Evolutionary conservation across 805 yeast species (phyloP).

Genomic region (Sungouiozyma intestinalis): DNA sequence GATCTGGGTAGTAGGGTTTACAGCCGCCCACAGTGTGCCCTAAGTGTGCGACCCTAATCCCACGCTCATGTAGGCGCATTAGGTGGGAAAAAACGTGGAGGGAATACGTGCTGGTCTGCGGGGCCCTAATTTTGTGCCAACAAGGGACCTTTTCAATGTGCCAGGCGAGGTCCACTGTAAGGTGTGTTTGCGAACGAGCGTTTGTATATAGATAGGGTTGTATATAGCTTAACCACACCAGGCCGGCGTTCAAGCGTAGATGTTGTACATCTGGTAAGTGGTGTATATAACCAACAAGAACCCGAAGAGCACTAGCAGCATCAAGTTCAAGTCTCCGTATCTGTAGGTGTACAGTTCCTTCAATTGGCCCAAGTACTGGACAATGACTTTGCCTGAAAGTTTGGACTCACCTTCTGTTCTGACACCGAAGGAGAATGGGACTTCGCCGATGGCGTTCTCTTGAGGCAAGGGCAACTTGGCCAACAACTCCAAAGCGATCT

Average conservation of each 20-base stretch:
- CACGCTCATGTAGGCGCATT: no score
- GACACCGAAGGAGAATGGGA: conserved; percentile 42
- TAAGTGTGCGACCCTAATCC: no score
- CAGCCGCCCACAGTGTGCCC: no score
- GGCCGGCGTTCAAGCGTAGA: conserved; percentile 11
- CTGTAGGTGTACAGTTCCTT: conserved; percentile 38
- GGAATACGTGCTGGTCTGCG: no score
- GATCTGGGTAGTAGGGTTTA: no score
- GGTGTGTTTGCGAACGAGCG: no score
- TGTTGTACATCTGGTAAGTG: conserved; percentile 18
- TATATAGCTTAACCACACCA: background rate
- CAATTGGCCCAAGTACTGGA: conserved; percentile 37
- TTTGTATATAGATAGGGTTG: no score
- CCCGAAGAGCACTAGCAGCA: conserved; percentile 26
- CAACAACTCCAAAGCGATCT: conserved; percentile 39
- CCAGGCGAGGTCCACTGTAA: no score
- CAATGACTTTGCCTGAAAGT: conserved; percentile 38
- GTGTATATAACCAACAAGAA: conserved; percentile 24
- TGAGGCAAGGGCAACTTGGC: conserved; percentile 37
- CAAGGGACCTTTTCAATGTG: no score
- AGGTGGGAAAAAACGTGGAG: no score
- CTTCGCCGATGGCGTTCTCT: conserved; percentile 33
- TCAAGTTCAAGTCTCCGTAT: conserved; percentile 32
- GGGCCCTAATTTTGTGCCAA: no score
- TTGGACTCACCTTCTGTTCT: conserved; percentile 47